Evolutionary conservation across 305 asterid genomes (phyloP), one percentile per base, ranked within the genome.

Genomic region (Galium porrigens): DNA sequence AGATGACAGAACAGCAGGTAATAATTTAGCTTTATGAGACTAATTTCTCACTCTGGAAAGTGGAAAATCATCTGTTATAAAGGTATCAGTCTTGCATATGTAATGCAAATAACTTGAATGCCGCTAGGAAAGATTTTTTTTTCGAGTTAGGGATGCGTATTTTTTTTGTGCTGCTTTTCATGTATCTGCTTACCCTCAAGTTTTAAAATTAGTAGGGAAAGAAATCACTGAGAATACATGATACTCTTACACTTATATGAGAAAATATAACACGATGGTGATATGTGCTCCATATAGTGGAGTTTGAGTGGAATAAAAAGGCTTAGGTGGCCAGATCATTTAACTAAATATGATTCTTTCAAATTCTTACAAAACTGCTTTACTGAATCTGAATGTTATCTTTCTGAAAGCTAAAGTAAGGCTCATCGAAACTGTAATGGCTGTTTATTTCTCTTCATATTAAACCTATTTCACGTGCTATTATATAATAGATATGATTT

Each of bases 1-100:
- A 89, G 81, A 86, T 87, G 77, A 85, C 98, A 1, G 96, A 91
- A 73, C 95, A 86, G 57, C 98, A 91, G 98, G 98, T 89, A 73
- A 69, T 66, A 39, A 27, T 46, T 53, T 34, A 5, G 41, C 22
- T 12, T 2, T 39, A 4, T 51, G 41, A 30, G 18, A 15, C 18
- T 30, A 29, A 42, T 14, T 46, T 17, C 55, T 5, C 52, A 59
- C 52, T 12, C 17, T 64, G 37, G 39, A 49, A 46, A 22, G 22
- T 27, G 30, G 30, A 27, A 27, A 3, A 18, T 12, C 61, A 36
- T 30, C 55, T 3, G 49, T 44, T 32, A n/a, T 34, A 20, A 7
- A 4, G 48, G n/a, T 14, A 22, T 5, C 15, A 4, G 39, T 33
- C 29, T 5, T 6, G 18, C 17, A 34, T 15, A 14, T 1, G 41